Evolutionary conservation across 805 yeast species (phyloP), one percentile per base, ranked within the genome.

Genomic region (Yarrowia hollandica): DNA sequence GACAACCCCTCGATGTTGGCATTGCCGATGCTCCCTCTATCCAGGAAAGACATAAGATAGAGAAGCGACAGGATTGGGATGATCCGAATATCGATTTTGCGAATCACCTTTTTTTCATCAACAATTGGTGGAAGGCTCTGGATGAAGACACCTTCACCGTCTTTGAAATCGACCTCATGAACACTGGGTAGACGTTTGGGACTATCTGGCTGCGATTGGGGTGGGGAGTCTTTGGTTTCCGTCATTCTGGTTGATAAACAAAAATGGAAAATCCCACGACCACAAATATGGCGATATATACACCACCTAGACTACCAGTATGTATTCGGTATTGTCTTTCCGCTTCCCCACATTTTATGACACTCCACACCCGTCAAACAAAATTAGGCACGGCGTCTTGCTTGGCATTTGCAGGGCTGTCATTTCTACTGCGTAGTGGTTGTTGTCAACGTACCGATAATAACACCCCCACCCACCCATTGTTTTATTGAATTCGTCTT

Each of bases 1-100:
- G 74, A 74, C 60, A 80, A 65, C n/a, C 81, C 82, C 37, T 79
- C 82, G 39, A 79, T 71, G 62, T 80, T 72, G 3, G 83, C 83
- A 64, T 78, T 75, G 8, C 83, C 84, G 63, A 80, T 77, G 62
- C 79, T 80, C 63, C 79, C 78, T 57, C 83, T 64, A 66, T 80
- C 84, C 58, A 80, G 68, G 63, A 78, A 80, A 52, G 79, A 78
- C 52, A 79, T 69, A 55, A 80, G 75, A 62, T 79, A 79, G 35
- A 79, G 73, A 33, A 73, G 65, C 16, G 79, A 75, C 44, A 79
- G 65, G 72, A 76, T 74, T 2, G 83, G 82, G 60, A 79, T 70
- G 52, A 79, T 66, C 37, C 79, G 65, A 21, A 70, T 31, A 62
- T 79, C 83, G 14, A 76, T 68, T 60, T 75, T 79, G 59, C 78